Evolutionary conservation across 1,284 basidiomycete genomes (phyloP).

Genomic region (Apiotrichum porosum): DNA sequence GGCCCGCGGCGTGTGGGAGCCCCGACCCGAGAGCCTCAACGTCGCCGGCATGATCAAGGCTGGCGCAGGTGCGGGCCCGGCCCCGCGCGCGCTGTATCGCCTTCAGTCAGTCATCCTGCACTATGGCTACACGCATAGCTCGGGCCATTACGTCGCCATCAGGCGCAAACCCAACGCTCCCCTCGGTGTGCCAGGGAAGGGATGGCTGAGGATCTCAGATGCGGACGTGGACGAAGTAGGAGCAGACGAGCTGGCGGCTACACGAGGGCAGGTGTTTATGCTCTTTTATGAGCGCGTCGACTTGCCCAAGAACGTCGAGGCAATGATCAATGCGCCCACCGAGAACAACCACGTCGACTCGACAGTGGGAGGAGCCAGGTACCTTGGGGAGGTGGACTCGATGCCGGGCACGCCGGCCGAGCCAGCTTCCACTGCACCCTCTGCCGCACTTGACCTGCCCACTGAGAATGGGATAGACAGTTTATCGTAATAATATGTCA

Average conservation of each 20-base stretch:
- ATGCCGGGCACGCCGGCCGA: too few relatives aligned
- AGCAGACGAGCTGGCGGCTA: conserved; percentile 63
- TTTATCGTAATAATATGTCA: too few relatives aligned
- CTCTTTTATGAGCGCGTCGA: conserved; percentile 78
- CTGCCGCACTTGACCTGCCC: too few relatives aligned
- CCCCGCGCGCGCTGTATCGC: conserved; percentile 62
- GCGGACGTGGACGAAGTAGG: conserved; percentile 73
- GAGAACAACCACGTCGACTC: too few relatives aligned
- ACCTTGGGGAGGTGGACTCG: too few relatives aligned
- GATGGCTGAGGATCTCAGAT: conserved; percentile 80
- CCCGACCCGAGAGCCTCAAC: conserved; percentile 3
- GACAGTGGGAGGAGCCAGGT: too few relatives aligned
- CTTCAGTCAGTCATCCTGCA: conserved; percentile 79
- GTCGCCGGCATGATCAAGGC: neutral
- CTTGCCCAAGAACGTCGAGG: conserved; percentile 1
- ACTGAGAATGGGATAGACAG: too few relatives aligned
- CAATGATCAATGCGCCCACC: too few relatives aligned
- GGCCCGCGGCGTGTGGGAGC: conserved; percentile 39
- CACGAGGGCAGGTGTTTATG: conserved; percentile 65
- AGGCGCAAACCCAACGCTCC: conserved; percentile 64
- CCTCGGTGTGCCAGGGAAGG: conserved; percentile 28
- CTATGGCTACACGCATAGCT: conserved; percentile 74
- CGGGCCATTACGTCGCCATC: conserved; percentile 86
- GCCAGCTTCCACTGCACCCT: too few relatives aligned
- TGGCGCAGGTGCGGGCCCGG: neutral